Evolutionary conservation across 768 basidiomycete genomes (phyloP), one percentile per base, ranked within the genome.

Genomic region (Nevesoporus exiguus): DNA sequence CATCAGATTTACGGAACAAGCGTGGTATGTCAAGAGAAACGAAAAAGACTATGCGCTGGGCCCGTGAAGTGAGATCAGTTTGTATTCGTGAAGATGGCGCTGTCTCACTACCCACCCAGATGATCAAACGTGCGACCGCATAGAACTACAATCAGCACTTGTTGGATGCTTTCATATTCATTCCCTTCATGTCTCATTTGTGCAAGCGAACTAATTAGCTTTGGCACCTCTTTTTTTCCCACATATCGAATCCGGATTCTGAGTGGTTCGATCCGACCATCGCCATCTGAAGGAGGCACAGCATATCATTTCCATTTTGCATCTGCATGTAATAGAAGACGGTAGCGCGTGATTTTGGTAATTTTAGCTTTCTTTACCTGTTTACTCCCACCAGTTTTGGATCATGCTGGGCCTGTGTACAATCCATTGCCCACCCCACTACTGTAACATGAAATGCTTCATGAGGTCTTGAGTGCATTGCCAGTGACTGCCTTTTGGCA

Each of bases 1-100:
- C 83, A 0, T 72, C 73, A 21, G 84, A 91, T 59, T 73, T 95
- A 61, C 82, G 90, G 58, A 78, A 80, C 46, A 91, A 86, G 71
- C 79, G 80, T 41, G 84, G 90, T 22, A 83, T 87, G 76, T 80
- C 83, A 7, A 71, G 77, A 39, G 91, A 94, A 61, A 88, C 87
- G 34, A 93, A 88, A 81, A 89, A 85, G 78, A 92, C 90, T 3
- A 77, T 93, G 74, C 88, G 90, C 57, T 97, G 94, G 93, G 93
- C 94, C 19, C 83, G 90, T 49, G 93, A 97, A 82, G 93, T 94
- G 60, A 49, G 82, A 69, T 30, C 5, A 7, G 9, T 33, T 34
- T 7, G 30, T 22, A 7, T 31, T 7, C 10, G n/a, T 36, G 1
- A 7, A 37, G 11, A 25, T 2, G 5, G 7, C 10, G 14, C 7